Conservation (phyloP, 1,139 yeast species). For the Schwanniomyces etchellsii region DNA sequence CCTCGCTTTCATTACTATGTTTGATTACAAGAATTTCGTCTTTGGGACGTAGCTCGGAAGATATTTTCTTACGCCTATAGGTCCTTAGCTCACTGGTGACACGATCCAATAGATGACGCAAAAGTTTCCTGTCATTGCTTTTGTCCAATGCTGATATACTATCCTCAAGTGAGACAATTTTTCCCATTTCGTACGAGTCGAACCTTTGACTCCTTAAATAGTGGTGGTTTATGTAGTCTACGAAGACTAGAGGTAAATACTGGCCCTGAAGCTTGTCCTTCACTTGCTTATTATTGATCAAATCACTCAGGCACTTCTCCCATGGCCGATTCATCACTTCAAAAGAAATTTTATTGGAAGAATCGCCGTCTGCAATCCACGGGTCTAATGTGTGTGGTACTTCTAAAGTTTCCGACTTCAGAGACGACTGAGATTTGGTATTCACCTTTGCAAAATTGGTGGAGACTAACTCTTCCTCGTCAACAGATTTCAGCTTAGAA, state of each 20-base stretch:
- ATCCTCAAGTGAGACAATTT: slow-evolving; percentile 3
- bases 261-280: slow-evolving; percentile 1
- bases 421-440: not conserved
- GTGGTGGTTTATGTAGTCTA: slow-evolving; percentile 3
- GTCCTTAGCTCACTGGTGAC: not conserved
- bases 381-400: no score
- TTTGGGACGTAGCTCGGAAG: slow-evolving; percentile 8
- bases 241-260: slow-evolving; percentile 1
- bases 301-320: not conserved
- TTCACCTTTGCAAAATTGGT: not conserved
- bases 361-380: not conserved
- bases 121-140: not conserved
- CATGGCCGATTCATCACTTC: not conserved
- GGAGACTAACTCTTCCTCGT: no score
- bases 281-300: not conserved
- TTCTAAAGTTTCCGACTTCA: not conserved
- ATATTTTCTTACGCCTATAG: not conserved
- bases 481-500: no score
- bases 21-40: slow-evolving; percentile 11
- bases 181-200: slow-evolving; percentile 1
- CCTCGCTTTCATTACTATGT: slow-evolving; percentile 9
- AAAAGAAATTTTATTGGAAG: not conserved
- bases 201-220: slow-evolving; percentile 4
- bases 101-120: not conserved
- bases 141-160: slow-evolving; percentile 2